phyloP scores from a whole-genome alignment of 768 basidiomycete species.

The Leccinum incarnatum region DNA sequence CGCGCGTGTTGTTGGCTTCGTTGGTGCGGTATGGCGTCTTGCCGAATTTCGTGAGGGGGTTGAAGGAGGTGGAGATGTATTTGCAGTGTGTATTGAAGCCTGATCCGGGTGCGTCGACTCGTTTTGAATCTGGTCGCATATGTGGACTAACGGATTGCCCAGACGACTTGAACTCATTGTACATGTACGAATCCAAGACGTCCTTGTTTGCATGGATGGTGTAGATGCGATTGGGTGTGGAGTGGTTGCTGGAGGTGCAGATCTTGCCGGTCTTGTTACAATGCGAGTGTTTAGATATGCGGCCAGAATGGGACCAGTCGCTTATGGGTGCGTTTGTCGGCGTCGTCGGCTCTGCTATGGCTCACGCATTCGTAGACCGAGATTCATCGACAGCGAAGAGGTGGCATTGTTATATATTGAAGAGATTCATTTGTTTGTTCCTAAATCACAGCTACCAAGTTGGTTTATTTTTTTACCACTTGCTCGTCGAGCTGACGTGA shows the following conservation, averaged over 20 bases:
- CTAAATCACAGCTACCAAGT: slow-evolving; percentile 76
- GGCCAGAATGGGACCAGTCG: slow-evolving; percentile 79
- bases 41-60: slow-evolving; percentile 72
- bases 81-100: slow-evolving; percentile 78
- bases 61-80: slow-evolving; percentile 74
- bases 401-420: slow-evolving; percentile 66
- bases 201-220: slow-evolving; percentile 84
- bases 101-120: slow-evolving; percentile 71
- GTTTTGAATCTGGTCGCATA: not conserved
- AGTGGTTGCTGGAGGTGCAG: slow-evolving; percentile 76
- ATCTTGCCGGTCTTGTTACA: slow-evolving; percentile 70
- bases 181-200: slow-evolving; percentile 95
- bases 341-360: not conserved
- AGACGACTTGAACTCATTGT: slow-evolving; percentile 89
- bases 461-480: not conserved
- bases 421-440: slow-evolving; percentile 74
- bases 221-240: slow-evolving; percentile 79
- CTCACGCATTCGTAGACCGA: slow-evolving; percentile 48
- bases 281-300: slow-evolving; percentile 83
- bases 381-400: slow-evolving; percentile 67
- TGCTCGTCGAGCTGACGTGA: not conserved
- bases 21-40: slow-evolving; percentile 76
- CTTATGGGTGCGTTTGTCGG: slow-evolving; percentile 56
- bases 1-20: slow-evolving; percentile 54
- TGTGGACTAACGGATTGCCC: not conserved